A percentile compares a stretch with the other conserved stretches of the same genome.
These are phyloP conservation scores for Phytophthora europaea DNA, from an alignment of 352 stramenopile species.

Conservation along the genomic window DNA sequence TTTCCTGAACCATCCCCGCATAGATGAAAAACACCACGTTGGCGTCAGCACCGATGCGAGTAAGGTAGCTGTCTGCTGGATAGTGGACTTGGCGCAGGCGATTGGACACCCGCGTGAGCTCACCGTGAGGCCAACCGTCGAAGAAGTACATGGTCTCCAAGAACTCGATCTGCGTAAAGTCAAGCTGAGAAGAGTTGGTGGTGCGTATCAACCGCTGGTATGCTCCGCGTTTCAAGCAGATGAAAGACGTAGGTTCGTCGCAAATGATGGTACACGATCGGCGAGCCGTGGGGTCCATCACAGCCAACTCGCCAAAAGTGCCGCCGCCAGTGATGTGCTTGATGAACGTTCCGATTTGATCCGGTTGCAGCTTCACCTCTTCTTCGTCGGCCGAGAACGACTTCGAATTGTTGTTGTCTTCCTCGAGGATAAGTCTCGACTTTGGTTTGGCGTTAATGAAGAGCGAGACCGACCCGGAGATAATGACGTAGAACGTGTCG, in stretches of 20 bases:
- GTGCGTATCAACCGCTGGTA: constrained; percentile 88
- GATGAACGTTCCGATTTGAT: constrained; percentile 76
- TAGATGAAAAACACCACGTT: constrained; percentile 88
- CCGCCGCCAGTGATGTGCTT: constrained; percentile 80
- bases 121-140: constrained; percentile 75
- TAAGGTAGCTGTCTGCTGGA: constrained; percentile 70
- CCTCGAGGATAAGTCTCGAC: constrained; percentile 30
- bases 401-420: constrained; percentile 23
- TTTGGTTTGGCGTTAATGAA: constrained; percentile 78
- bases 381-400: constrained; percentile 30
- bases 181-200: constrained; percentile 81
- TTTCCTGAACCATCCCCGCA: constrained; percentile 80
- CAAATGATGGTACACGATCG: constrained; percentile 83
- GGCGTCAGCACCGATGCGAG: constrained; percentile 74
- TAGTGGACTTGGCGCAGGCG: constrained; percentile 74
- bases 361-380: constrained; percentile 36
- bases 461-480: constrained; percentile 78
- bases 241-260: constrained; percentile 80
- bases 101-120: constrained; percentile 79
- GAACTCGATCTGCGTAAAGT: constrained; percentile 88
- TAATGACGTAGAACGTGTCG: constrained; percentile 86
- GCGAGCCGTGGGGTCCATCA: constrained; percentile 81
- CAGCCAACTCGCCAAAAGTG: constrained; percentile 84
- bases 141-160: constrained; percentile 88
- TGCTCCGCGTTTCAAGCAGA: constrained; percentile 84